phyloP scores from a whole-genome alignment of 352 stramenopile genomes.

The Phytophthora aleatoria region DNA sequence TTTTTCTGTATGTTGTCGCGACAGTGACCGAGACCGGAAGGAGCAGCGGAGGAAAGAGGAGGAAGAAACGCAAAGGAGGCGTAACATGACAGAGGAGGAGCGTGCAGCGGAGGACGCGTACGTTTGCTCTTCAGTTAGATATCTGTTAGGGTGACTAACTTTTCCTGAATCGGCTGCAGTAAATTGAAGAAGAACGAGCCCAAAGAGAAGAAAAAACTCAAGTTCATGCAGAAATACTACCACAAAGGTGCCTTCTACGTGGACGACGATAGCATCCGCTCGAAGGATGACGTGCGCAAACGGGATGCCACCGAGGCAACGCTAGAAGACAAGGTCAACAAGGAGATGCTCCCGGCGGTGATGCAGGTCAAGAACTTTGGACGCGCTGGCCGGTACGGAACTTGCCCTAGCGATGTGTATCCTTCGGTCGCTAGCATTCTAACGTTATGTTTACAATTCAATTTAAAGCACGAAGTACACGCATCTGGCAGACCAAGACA shows the following conservation, averaged over 20 bases:
- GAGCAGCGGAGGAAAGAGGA: slow-evolving; percentile 83
- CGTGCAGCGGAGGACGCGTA: slow-evolving; percentile 90
- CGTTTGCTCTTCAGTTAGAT: slow-evolving; percentile 20
- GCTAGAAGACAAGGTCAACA: slow-evolving; percentile 94
- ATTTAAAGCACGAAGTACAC: slow-evolving; percentile 95
- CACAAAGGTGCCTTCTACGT: slow-evolving; percentile 99
- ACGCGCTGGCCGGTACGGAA: slow-evolving; percentile 87
- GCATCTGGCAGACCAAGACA: slow-evolving; percentile 98
- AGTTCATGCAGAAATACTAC: slow-evolving; percentile 98
- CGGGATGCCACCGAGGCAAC: slow-evolving; percentile 91
- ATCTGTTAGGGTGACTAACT: not conserved
- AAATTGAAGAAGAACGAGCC: slow-evolving; percentile 85
- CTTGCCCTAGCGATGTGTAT: slow-evolving; percentile 9
- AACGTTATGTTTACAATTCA: slow-evolving; percentile 26
- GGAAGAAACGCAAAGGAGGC: slow-evolving; percentile 84
- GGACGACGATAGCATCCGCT: slow-evolving; percentile 91
- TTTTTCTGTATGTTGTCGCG: slow-evolving; percentile 5
- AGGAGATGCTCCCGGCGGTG: slow-evolving; percentile 92
- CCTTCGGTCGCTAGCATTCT: slow-evolving; percentile 10
- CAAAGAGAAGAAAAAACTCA: slow-evolving; percentile 89
- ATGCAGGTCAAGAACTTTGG: slow-evolving; percentile 99
- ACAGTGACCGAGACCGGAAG: slow-evolving; percentile 82
- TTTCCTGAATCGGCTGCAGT: slow-evolving; percentile 30
- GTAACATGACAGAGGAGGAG: slow-evolving; percentile 97
- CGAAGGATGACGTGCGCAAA: slow-evolving; percentile 91